Evolutionary conservation across 495 filamentous ascomycete genomes (phyloP), one percentile per base, ranked within the genome.

Genomic region (Hypoxylon perforatum): DNA sequence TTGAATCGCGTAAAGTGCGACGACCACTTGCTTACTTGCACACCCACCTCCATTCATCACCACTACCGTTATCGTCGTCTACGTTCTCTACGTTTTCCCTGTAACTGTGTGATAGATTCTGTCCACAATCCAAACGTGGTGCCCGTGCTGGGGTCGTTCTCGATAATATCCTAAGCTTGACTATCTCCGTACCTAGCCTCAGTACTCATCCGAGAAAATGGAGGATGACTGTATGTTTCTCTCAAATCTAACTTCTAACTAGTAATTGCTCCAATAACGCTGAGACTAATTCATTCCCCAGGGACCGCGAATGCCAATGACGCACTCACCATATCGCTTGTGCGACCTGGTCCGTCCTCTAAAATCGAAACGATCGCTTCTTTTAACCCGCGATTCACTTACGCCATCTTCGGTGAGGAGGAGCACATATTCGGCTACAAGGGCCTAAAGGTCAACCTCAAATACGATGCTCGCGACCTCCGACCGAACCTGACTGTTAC

Each of bases 401-500:
- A 97, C 75, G 80, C 90, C 0, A 91, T 99, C 57, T 98, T 97
- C 70, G 94, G 93, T 71, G 89, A 97, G 14, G 88, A 92, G 0
- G 93, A 99, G 78, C 81, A 80, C 14, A 94, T 99, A 50, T 94
- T 97, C 65, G 95, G 95, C 19, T 97, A 98, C 78, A 87, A 91
- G 65, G 85, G 86, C 23, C 80, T 97, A 55, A 85, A 87, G 47
- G 87, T 98, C 63, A 82, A 88, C 39, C 74, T 99, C 46, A 85
- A 84, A 35, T 97, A 93, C 73, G 87, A 92, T 61, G 91, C 91
- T 25, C 90, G 91, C 71, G 88, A 97, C 67, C 84, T 97, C 74
- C 86, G 86, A 58, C 92, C 93, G 17, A 84, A 92, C 58, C 65
- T 97, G 12, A 80, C 88, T 12, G 81, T 97, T 57, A 82, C 83